phyloP scores from a whole-genome alignment of 768 basidiomycete genomes.

The Candolleomyces eurysporus region DNA sequence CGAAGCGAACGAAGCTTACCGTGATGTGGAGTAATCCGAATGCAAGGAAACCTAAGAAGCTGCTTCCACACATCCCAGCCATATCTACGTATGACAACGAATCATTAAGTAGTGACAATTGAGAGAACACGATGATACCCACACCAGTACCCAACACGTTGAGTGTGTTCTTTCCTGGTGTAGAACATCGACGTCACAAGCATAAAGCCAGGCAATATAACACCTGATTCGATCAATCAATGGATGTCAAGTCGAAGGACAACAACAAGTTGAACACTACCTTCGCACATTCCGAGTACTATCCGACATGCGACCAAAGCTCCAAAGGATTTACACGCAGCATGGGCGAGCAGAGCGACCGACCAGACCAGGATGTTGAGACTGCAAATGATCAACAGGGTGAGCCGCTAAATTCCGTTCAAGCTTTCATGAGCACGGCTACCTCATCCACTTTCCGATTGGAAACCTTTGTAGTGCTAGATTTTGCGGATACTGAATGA shows the following conservation, averaged over 20 bases:
- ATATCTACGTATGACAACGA: not conserved
- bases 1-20: constrained; percentile 25
- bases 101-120: not conserved
- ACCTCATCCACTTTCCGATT: constrained; percentile 83
- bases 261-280: constrained; percentile 16
- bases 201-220: constrained; percentile 73
- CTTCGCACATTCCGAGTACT: constrained; percentile 73
- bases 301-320: constrained; percentile 62
- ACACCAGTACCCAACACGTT: constrained; percentile 78
- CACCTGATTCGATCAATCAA: not conserved
- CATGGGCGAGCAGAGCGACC: constrained; percentile 56
- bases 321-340: constrained; percentile 69
- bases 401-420: no score
- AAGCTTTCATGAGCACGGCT: not conserved
- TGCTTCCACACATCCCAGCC: constrained; percentile 1
- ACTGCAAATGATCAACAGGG: constrained; percentile 26
- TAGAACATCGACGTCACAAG: constrained; percentile 81
- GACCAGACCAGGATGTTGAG: constrained; percentile 69
- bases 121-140: constrained; percentile 23
- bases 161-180: constrained; percentile 66
- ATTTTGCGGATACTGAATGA: constrained; percentile 58
- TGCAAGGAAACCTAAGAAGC: not conserved
- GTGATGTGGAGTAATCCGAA: constrained; percentile 48
- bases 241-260: not conserved
- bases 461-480: constrained; percentile 69